Percentiles rank a stretch among this genome's conserved stretches.
Conservation (phyloP, 768 basidiomycete species). For the Hericium coralloides region DNA sequence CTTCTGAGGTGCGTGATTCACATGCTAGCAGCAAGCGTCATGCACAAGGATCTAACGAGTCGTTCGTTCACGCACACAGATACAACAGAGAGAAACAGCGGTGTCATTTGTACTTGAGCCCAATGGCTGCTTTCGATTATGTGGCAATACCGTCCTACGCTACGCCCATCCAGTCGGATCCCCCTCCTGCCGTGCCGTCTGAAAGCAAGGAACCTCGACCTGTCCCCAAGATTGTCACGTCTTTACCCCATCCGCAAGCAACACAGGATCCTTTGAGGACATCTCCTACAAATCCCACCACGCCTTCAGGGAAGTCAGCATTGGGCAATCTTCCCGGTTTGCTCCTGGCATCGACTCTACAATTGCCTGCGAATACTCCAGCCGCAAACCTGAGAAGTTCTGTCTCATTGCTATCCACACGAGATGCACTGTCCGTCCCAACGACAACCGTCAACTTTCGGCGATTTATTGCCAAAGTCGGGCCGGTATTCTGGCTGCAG, state of each 20-base stretch:
- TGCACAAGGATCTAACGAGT: too few species aligned
- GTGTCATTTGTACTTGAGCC: too few species aligned
- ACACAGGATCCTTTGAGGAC: not conserved
- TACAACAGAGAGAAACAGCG: too few species aligned
- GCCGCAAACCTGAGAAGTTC: conserved; percentile 16
- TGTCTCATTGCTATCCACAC: conserved; percentile 40
- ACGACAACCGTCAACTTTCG: conserved; percentile 75
- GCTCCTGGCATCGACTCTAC: conserved; percentile 11
- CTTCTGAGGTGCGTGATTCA: too few species aligned
- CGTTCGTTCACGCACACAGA: too few species aligned
- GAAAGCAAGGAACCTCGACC: not conserved
- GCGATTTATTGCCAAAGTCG: conserved; percentile 66
- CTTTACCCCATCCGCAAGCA: conserved; percentile 1
- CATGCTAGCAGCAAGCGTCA: too few species aligned
- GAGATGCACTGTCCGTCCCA: conserved; percentile 68
- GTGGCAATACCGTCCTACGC: conserved; percentile 13
- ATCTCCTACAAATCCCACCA: not conserved
- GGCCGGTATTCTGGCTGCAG: conserved; percentile 84
- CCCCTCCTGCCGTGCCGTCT: not conserved
- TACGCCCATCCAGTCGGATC: not conserved
- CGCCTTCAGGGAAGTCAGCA: conserved; percentile 3
- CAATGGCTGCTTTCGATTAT: conserved; percentile 9
- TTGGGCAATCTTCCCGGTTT: conserved; percentile 11
- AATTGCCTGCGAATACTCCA: conserved; percentile 2
- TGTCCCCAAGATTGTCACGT: not conserved